These are phyloP conservation scores for Albizia julibrissin DNA, from an alignment of 306 rosid species.

Conservation along the genomic window DNA sequence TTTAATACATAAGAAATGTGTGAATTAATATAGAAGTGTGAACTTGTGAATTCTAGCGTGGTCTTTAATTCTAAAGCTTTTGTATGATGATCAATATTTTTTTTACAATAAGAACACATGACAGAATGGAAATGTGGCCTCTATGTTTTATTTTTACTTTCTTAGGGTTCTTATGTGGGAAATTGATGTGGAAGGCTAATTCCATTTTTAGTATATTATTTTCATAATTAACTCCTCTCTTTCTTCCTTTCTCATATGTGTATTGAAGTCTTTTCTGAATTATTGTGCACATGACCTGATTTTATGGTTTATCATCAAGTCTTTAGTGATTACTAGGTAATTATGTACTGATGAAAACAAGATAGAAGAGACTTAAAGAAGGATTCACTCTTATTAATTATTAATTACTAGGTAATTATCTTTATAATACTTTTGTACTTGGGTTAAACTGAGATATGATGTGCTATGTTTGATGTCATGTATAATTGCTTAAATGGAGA, in stretches of 20 bases:
- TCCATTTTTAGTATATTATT: not conserved
- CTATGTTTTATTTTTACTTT: not conserved
- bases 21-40: not conserved
- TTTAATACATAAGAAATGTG: not conserved
- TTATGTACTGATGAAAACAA: no score
- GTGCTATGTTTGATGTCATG: not conserved
- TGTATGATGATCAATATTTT: not conserved
- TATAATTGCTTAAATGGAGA: not conserved
- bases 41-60: not conserved
- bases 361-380: not conserved
- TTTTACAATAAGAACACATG: not conserved
- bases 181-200: conserved; percentile 36
- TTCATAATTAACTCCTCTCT: not conserved
- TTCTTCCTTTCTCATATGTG: not conserved
- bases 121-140: not conserved
- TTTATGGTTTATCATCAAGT: not conserved
- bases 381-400: not conserved
- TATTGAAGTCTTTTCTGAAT: not conserved
- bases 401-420: not conserved
- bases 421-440: not conserved
- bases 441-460: not conserved
- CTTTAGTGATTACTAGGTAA: not conserved
- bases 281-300: not conserved
- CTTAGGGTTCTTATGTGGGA: conserved; percentile 13
- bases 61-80: conserved; percentile 10